phyloP scores from a whole-genome alignment of 257 asterid genomes.

The Solanum corneliomulleri region DNA sequence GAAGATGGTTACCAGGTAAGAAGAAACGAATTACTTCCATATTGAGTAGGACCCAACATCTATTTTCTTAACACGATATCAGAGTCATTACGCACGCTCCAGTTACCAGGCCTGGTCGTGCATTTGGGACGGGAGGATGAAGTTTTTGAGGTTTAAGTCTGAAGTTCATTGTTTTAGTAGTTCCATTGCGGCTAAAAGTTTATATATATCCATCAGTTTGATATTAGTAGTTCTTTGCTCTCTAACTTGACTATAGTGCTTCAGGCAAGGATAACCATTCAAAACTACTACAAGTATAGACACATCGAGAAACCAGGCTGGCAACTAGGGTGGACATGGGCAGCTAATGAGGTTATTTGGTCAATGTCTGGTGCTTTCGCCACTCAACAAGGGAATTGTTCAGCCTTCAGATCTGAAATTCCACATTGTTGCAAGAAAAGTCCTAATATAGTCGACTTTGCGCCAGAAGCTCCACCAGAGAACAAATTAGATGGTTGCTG shows the following conservation, averaged over 20 bases:
- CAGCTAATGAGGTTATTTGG: constrained; percentile 36
- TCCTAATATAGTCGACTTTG: constrained; percentile 36
- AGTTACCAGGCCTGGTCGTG: not conserved
- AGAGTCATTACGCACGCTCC: not conserved
- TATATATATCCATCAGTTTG: not conserved
- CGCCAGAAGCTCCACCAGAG: constrained; percentile 24
- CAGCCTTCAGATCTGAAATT: constrained; percentile 25
- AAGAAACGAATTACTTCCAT: not conserved
- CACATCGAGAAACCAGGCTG: constrained; percentile 61
- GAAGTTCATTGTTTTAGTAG: not conserved
- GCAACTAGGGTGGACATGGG: constrained; percentile 66
- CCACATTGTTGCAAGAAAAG: constrained; percentile 49
- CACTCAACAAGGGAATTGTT: constrained; percentile 49
- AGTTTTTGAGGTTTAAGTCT: not conserved
- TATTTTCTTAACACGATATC: not conserved
- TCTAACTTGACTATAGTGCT: not conserved
- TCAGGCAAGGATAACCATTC: constrained; percentile 60
- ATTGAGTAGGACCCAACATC: not conserved
- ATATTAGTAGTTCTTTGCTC: not conserved
- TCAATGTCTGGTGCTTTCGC: constrained; percentile 55
- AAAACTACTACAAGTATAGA: constrained; percentile 53
- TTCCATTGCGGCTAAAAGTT: not conserved
- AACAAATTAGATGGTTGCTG: constrained; percentile 37
- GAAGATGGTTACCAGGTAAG: constrained; percentile 55
- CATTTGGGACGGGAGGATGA: not conserved